These are phyloP conservation scores for Fusarium stilboides DNA, from an alignment of 2,329 filamentous ascomycete genomes.

Conservation along the genomic window DNA sequence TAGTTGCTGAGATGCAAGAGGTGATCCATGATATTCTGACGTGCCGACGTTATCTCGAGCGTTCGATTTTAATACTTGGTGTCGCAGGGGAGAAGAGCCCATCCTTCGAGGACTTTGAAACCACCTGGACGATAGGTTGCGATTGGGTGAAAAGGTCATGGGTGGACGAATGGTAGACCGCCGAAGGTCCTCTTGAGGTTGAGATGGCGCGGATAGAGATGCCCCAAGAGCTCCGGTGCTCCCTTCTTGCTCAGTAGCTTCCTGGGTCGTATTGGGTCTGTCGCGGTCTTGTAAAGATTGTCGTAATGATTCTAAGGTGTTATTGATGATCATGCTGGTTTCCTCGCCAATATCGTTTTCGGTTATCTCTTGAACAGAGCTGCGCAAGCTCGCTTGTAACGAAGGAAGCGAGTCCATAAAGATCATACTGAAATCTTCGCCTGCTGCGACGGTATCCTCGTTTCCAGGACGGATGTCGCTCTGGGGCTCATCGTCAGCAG, in stretches of 20 bases:
- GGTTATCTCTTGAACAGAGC: constrained; percentile 52
- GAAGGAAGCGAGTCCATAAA: constrained; percentile 69
- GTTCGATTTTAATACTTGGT: constrained; percentile 54
- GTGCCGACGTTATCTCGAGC: constrained; percentile 44
- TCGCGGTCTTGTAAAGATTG: constrained; percentile 50
- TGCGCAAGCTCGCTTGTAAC: constrained; percentile 60
- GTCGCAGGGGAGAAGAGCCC: constrained; percentile 51
- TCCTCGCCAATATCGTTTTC: constrained; percentile 68
- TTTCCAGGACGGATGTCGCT: constrained; percentile 40
- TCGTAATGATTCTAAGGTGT: constrained; percentile 67
- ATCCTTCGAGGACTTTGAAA: constrained; percentile 56
- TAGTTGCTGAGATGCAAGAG: constrained; percentile 18
- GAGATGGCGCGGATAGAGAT: constrained; percentile 6
- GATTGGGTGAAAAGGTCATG: constrained; percentile 41
- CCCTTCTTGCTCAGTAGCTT: constrained; percentile 26
- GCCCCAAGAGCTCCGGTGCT: constrained; percentile 21
- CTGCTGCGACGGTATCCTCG: constrained; percentile 63
- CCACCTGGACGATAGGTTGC: constrained; percentile 49
- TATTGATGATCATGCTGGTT: constrained; percentile 71
- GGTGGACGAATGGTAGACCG: constrained; percentile 40
- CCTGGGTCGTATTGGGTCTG: constrained; percentile 18
- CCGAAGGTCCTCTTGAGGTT: constrained; percentile 28
- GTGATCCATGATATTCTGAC: constrained; percentile 16
- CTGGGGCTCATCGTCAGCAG: constrained; percentile 52
- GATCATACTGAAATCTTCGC: constrained; percentile 73